Conservation (phyloP, 164 flowering plant species). For the Liquidambar formosana region DNA sequence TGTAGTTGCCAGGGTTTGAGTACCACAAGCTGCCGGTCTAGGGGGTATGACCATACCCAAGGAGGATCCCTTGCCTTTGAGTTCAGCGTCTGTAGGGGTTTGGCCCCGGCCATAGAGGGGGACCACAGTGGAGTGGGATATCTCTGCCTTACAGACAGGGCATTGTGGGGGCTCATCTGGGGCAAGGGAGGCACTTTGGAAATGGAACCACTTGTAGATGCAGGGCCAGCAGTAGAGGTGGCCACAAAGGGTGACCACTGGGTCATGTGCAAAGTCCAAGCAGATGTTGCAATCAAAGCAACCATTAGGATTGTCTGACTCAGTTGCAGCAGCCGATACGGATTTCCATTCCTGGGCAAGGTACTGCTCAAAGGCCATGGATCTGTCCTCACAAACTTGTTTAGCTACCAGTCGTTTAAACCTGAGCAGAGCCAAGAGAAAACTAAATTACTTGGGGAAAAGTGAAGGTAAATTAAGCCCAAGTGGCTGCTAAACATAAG, state of each 20-base stretch:
- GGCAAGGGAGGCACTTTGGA: conserved; percentile 41
- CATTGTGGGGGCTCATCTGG: conserved; percentile 51
- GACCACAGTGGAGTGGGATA: conserved; percentile 47
- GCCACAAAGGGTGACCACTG: conserved; percentile 72
- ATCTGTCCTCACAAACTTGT: not conserved
- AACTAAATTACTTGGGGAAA: too few relatives aligned
- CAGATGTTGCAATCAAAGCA: conserved; percentile 72
- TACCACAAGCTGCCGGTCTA: conserved; percentile 41
- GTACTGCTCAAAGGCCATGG: conserved; percentile 32
- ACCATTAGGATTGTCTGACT: conserved; percentile 24
- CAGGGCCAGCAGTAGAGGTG: conserved; percentile 82
- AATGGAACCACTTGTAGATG: conserved; percentile 65
- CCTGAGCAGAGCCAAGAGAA: too few relatives aligned
- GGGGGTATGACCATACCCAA: conserved; percentile 38
- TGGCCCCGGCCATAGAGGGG: conserved; percentile 66
- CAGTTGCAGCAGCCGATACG: conserved; percentile 16
- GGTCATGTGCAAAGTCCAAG: conserved; percentile 54
- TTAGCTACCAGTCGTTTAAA: too few relatives aligned
- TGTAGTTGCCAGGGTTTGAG: conserved; percentile 16
- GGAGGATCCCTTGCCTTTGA: conserved; percentile 16
- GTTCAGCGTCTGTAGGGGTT: conserved; percentile 18
- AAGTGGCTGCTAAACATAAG: too few relatives aligned
- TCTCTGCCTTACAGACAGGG: conserved; percentile 66
- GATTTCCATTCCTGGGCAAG: conserved; percentile 28
- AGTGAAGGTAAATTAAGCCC: too few relatives aligned